Evolutionary conservation across 2,329 filamentous ascomycete genomes (phyloP), one percentile per base, ranked within the genome.

Genomic region (Talaromyces pinophilus): DNA sequence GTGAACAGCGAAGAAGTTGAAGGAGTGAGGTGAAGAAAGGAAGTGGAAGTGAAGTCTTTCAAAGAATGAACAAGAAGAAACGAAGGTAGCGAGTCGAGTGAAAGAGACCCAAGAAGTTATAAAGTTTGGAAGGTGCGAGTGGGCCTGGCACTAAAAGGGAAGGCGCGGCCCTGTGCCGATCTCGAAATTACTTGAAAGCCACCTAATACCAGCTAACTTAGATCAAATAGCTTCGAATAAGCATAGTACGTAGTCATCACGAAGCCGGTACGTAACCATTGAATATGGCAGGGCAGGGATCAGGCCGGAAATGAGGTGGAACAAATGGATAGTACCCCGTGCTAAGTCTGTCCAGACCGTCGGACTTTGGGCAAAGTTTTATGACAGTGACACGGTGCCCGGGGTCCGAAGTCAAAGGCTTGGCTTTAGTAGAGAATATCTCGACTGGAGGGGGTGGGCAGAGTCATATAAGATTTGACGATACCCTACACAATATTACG

Each of bases 1-100:
- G 66, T 57, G 66, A 59, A 65, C 66, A 65, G 66, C 59, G 62
- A 35, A 38, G 48, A 46, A 13, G 35, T 30, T 25, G 35, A 54
- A 55, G 44, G 30, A 59, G 35, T 35, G 38, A 6, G 35, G 13
- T 22, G 40, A 40, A 55, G 57, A 66, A 61, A 62, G 55, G 44
- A 61, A 66, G 60, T 6, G 54, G 44, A 61, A 66, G 60, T 6
- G 54, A 44, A 57, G 17, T 28, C 50, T 64, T 22, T 57, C 50
- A 38, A 46, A 59, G 22, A 44, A 55, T 33, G 46, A 50, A 46
- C 35, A 35, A 40, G 40, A 61, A 55, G 35, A 33, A 38, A 50
- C 7, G 30, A 28, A 44, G 30, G 17, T 4, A 11, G 35, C 10
- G 11, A 38, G 35, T 2, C 1, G 11, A n/a, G 52, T 35, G 33